phyloP scores from a whole-genome alignment of 495 filamentous ascomycete species.

The Aspergillus heteromorphus region DNA sequence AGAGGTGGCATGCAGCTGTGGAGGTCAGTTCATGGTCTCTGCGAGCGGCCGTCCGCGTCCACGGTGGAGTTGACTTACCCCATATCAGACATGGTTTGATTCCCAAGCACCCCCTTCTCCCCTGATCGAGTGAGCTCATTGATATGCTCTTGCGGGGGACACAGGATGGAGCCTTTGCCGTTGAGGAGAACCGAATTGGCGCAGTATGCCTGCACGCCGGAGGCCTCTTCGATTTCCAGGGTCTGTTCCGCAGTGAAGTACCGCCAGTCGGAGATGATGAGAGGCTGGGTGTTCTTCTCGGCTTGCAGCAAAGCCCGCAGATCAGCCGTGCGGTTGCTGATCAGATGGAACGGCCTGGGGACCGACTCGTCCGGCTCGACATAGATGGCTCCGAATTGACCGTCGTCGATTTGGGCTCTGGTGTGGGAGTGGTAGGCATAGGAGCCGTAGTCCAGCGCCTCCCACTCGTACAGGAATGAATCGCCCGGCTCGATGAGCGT shows the following conservation, averaged over 20 bases:
- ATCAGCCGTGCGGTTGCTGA: constrained; percentile 27
- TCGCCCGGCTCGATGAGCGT: constrained; percentile 38
- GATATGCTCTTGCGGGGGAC: constrained; percentile 35
- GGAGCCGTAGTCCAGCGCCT: constrained; percentile 43
- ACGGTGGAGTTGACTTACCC: constrained; percentile 29
- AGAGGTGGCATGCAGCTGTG: constrained; percentile 23
- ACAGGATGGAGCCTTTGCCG: constrained; percentile 47
- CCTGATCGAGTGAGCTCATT: constrained; percentile 20
- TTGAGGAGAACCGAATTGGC: constrained; percentile 49
- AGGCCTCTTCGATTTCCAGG: constrained; percentile 30
- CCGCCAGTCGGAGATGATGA: constrained; percentile 49
- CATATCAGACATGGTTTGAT: constrained; percentile 42
- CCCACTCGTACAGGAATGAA: constrained; percentile 42
- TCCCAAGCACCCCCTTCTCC: constrained; percentile 25
- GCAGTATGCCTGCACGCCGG: constrained; percentile 34
- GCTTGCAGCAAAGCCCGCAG: constrained; percentile 38
- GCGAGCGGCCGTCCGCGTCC: too few relatives aligned
- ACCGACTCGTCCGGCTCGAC: constrained; percentile 3
- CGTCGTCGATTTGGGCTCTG: constrained; percentile 44
- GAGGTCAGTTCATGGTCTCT: too few relatives aligned
- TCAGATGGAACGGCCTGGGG: constrained; percentile 32
- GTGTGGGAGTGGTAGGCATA: constrained; percentile 53
- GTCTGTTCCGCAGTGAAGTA: constrained; percentile 44
- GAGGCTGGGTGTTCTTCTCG: constrained; percentile 27
- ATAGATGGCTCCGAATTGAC: constrained; percentile 45